Percentiles rank a stretch among this genome's conserved stretches.
These are phyloP conservation scores for Hypoxylon rubiginosum DNA, from an alignment of 2,329 filamentous ascomycete species.

Conservation along the genomic window DNA sequence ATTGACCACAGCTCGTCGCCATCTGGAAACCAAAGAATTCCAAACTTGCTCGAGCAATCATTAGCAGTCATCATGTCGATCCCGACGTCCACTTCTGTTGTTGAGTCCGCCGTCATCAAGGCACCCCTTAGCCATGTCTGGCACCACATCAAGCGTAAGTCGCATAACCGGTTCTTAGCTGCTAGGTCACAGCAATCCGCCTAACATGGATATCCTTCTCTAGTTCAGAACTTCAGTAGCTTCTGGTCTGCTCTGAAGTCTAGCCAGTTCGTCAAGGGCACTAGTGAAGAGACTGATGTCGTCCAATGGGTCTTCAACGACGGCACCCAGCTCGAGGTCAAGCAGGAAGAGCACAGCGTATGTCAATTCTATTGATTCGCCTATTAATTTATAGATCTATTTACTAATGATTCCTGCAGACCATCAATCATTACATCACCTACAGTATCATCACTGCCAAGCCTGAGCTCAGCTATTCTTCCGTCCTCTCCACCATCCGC, in stretches of 20 bases:
- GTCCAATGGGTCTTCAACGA: conserved; percentile 80
- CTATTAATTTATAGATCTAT: background rate
- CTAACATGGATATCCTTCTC: conserved; percentile 3
- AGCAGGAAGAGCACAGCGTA: conserved; percentile 82
- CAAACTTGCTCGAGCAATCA: conserved; percentile 11
- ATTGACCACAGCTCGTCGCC: background rate
- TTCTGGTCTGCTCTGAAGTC: conserved; percentile 75
- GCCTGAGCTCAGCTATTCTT: conserved; percentile 75
- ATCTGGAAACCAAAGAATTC: background rate
- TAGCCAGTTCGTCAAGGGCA: conserved; percentile 74
- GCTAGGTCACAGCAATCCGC: background rate
- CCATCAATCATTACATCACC: conserved; percentile 81
- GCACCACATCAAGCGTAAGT: conserved; percentile 76
- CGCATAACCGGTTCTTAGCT: background rate
- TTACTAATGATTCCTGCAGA: conserved; percentile 55
- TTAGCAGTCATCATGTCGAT: conserved; percentile 60
- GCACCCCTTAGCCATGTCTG: conserved; percentile 76
- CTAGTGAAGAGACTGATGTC: conserved; percentile 74
- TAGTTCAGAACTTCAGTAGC: conserved; percentile 72
- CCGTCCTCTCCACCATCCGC: conserved; percentile 75
- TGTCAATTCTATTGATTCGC: conserved; percentile 45
- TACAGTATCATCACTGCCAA: conserved; percentile 78
- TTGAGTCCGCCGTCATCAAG: conserved; percentile 76
- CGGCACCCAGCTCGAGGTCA: conserved; percentile 76
- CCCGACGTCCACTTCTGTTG: conserved; percentile 75